Conservation (phyloP, 352 stramenopile genomes). For the Phytophthora ohioensis region DNA sequence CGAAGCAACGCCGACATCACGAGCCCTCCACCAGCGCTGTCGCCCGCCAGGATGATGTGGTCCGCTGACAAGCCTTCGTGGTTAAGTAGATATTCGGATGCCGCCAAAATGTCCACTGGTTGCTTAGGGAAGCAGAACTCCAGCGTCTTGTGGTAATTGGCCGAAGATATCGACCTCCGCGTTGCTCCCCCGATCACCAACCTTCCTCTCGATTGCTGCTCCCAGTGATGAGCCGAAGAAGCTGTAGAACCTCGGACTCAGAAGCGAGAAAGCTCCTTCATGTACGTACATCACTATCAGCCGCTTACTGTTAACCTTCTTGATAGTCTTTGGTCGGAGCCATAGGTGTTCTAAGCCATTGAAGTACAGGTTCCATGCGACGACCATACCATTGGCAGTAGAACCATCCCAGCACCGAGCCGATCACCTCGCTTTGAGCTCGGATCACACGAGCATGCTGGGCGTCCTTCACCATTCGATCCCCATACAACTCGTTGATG, state of each 20-base stretch:
- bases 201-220: constrained; percentile 28
- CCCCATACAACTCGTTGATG: constrained; percentile 32
- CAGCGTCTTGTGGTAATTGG: constrained; percentile 61
- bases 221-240: constrained; percentile 36
- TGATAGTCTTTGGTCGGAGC: constrained; percentile 15
- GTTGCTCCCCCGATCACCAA: constrained; percentile 13
- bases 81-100: constrained; percentile 48
- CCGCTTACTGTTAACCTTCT: not conserved
- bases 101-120: constrained; percentile 37
- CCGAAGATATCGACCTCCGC: constrained; percentile 45
- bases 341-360: constrained; percentile 47
- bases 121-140: constrained; percentile 47
- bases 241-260: constrained; percentile 54
- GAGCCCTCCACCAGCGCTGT: constrained; percentile 52
- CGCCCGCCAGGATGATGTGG: constrained; percentile 50
- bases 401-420: constrained; percentile 33
- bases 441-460: constrained; percentile 35
- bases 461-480: constrained; percentile 31
- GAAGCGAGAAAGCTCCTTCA: constrained; percentile 49
- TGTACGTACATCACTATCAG: constrained; percentile 51
- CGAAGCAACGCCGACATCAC: constrained; percentile 50
- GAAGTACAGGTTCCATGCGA: constrained; percentile 24
- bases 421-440: constrained; percentile 31
- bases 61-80: constrained; percentile 30
- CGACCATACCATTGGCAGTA: constrained; percentile 23